Evolutionary conservation across 352 stramenopile genomes (phyloP).

Genomic region (Phytopythium cucurbitacearum): DNA sequence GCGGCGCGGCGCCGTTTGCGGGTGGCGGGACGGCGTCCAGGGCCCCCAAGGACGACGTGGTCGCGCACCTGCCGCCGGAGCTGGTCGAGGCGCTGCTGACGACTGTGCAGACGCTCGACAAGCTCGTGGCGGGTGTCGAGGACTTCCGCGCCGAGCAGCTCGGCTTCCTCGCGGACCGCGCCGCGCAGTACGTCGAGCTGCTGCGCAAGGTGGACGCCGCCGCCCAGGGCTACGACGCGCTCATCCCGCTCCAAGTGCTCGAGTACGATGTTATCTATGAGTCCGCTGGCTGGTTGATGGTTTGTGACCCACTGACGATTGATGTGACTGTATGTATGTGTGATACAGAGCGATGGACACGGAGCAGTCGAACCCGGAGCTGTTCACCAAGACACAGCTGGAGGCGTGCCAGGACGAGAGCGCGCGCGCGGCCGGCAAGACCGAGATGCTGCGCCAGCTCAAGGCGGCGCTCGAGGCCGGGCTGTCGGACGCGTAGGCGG

Average conservation of each 20-base stretch:
- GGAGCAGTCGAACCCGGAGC: conserved; percentile 56
- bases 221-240: conserved; percentile 41
- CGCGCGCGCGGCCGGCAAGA: conserved; percentile 30
- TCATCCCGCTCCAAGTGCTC: conserved; percentile 60
- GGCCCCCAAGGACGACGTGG: conserved; percentile 50
- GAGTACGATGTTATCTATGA: no score
- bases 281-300: conserved; percentile 7
- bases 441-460: conserved; percentile 49
- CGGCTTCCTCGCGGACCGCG: conserved; percentile 53
- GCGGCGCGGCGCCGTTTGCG: conserved; percentile 10
- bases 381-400: conserved; percentile 61
- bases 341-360: conserved; percentile 41
- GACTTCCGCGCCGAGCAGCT: conserved; percentile 62
- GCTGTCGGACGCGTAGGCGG: conserved; percentile 18
- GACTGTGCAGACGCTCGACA: conserved; percentile 63
- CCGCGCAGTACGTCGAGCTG: conserved; percentile 55
- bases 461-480: conserved; percentile 44
- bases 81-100: conserved; percentile 53
- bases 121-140: conserved; percentile 50
- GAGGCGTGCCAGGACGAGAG: conserved; percentile 64
- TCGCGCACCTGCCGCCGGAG: conserved; percentile 47
- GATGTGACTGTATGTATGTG: no score
- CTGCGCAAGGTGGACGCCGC: conserved; percentile 40
- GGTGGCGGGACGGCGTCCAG: conserved; percentile 13
- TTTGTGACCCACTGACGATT: conserved; percentile 1